phyloP scores from a whole-genome alignment of 306 rosid species.

The Cucumis melo region DNA sequence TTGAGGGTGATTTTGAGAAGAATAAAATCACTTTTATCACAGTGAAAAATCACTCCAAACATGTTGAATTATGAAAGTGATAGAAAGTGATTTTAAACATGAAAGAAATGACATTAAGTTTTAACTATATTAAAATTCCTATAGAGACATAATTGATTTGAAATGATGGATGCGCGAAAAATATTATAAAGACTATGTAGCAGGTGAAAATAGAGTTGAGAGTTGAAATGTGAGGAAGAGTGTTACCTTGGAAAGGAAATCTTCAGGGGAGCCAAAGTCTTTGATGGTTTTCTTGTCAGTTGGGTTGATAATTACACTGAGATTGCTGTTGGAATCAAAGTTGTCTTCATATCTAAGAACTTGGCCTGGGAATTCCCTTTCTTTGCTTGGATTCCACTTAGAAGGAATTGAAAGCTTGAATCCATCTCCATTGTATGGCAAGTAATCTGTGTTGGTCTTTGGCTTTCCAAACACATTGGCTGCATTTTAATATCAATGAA shows the following conservation, averaged over 20 bases:
- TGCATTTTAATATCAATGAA: slow-evolving; percentile 15
- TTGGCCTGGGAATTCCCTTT: slow-evolving; percentile 67
- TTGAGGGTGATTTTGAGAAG: too few species aligned
- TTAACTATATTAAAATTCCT: neutral
- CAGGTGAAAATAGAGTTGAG: neutral
- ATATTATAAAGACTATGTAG: neutral
- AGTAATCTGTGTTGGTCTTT: slow-evolving; percentile 66
- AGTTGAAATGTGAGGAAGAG: neutral
- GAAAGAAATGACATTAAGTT: too few species aligned
- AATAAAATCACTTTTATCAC: too few species aligned
- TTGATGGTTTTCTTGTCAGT: slow-evolving; percentile 76
- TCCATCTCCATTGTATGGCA: slow-evolving; percentile 65
- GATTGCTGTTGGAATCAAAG: slow-evolving; percentile 55
- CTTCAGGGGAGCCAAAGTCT: slow-evolving; percentile 73
- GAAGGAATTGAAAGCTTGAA: slow-evolving; percentile 74
- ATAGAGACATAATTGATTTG: too few species aligned
- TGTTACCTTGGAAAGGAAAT: slow-evolving; percentile 54
- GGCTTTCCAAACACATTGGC: slow-evolving; percentile 98
- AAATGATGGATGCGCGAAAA: neutral
- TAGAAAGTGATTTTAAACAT: too few species aligned
- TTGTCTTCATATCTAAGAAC: slow-evolving; percentile 88
- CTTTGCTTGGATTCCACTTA: slow-evolving; percentile 97
- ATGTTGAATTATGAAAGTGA: neutral
- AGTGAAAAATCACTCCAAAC: too few species aligned
- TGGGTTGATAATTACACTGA: slow-evolving; percentile 52